phyloP scores from a whole-genome alignment of 805 yeast genomes.

The Priceomyces haplophilus region DNA sequence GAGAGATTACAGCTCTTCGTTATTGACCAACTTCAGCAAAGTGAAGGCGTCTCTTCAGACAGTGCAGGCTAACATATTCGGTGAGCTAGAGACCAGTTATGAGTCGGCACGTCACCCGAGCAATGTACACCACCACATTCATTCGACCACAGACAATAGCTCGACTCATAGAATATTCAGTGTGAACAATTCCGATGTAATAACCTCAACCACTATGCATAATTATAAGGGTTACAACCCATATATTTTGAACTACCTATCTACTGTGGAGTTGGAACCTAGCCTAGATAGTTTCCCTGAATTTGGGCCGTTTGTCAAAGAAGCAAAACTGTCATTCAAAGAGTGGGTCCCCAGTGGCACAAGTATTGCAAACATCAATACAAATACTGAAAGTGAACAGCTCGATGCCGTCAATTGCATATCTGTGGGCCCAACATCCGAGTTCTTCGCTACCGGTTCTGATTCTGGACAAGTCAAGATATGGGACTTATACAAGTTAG shows the following conservation, averaged over 20 bases:
- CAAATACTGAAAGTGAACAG: conserved; percentile 47
- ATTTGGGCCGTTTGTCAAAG: conserved; percentile 48
- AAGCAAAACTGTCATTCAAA: conserved; percentile 1
- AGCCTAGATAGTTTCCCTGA: conserved; percentile 59
- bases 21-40: conserved; percentile 29
- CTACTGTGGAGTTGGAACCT: conserved; percentile 53
- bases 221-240: conserved; percentile 71
- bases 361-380: conserved; percentile 61
- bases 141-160: conserved; percentile 9
- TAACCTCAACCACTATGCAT: conserved; percentile 40
- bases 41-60: conserved; percentile 40
- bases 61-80: conserved; percentile 40
- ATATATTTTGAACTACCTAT: conserved; percentile 55
- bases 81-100: conserved; percentile 40
- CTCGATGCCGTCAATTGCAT: conserved; percentile 50
- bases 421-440: conserved; percentile 57
- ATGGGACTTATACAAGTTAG: conserved; percentile 74
- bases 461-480: conserved; percentile 67
- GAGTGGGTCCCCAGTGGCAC: conserved; percentile 42
- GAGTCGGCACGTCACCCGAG: conserved; percentile 12
- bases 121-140: conserved; percentile 12
- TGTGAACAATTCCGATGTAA: conserved; percentile 27
- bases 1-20: conserved; percentile 20
- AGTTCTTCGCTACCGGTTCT: conserved; percentile 74
- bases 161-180: conserved; percentile 38